phyloP scores from a whole-genome alignment of 768 basidiomycete genomes.

The Podaxis mareebaensis region DNA sequence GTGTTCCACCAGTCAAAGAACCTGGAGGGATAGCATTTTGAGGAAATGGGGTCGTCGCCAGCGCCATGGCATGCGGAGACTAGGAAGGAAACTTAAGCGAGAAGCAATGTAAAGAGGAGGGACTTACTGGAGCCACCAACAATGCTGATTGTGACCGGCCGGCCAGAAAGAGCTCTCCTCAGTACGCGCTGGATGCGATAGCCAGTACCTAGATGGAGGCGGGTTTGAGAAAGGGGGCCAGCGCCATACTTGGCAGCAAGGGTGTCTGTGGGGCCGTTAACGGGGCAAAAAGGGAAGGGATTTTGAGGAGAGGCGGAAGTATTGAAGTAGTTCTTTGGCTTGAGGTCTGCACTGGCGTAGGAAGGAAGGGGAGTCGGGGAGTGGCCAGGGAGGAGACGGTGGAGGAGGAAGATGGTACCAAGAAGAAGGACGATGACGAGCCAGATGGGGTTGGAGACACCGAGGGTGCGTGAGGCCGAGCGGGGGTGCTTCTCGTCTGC shows the following conservation, averaged over 20 bases:
- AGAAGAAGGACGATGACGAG: conserved; percentile 55
- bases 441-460: conserved; percentile 72
- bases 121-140: conserved; percentile 81
- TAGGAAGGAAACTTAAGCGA: conserved; percentile 28
- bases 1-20: conserved; percentile 98
- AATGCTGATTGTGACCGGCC: conserved; percentile 87
- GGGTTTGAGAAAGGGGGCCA: conserved; percentile 67
- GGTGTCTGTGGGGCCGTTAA: conserved; percentile 79
- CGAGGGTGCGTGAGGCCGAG: conserved; percentile 56
- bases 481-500: conserved; percentile 54
- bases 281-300: conserved; percentile 92
- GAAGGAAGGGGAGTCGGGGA: conserved; percentile 22
- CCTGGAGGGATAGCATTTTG: conserved; percentile 87
- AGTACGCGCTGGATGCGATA: conserved; percentile 81
- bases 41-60: conserved; percentile 85
- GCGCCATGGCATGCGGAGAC: conserved; percentile 94
- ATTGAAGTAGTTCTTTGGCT: conserved; percentile 86
- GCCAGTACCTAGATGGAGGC: conserved; percentile 79
- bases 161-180: conserved; percentile 79
- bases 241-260: conserved; percentile 81
- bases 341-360: conserved; percentile 50
- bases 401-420: conserved; percentile 55
- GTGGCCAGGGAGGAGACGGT: conserved; percentile 43
- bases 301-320: conserved; percentile 50
- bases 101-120: conserved; percentile 11